Conservation (phyloP, 805 yeast genomes). For the Kluyveromyces starmeri region DNA sequence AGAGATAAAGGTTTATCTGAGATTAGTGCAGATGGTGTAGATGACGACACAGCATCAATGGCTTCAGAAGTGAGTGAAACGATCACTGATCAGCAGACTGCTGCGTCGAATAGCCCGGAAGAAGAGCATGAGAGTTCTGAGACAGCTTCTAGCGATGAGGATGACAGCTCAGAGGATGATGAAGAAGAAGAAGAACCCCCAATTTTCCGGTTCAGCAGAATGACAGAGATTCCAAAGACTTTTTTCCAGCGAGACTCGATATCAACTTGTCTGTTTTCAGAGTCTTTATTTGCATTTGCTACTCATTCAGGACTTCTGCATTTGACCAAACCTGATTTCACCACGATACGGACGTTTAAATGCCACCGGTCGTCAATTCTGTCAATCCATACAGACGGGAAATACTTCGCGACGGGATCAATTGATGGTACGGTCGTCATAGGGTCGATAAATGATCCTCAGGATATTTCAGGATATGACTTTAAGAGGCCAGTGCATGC, state of each 20-base stretch:
- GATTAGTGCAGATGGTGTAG: too few species aligned
- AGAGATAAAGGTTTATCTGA: too few species aligned
- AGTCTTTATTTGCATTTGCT: slow-evolving; percentile 63
- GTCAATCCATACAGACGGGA: slow-evolving; percentile 58
- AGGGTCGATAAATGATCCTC: slow-evolving; percentile 55
- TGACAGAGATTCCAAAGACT: slow-evolving; percentile 56
- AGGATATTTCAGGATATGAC: slow-evolving; percentile 65
- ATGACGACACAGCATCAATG: too few species aligned
- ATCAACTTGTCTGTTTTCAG: slow-evolving; percentile 57
- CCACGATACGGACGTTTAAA: slow-evolving; percentile 59
- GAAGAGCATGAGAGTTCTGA: too few species aligned
- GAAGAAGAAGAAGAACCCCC: slow-evolving; percentile 60
- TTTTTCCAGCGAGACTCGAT: slow-evolving; percentile 72
- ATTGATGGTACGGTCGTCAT: slow-evolving; percentile 90
- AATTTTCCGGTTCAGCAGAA: slow-evolving; percentile 60
- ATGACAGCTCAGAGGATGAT: slow-evolving; percentile 32
- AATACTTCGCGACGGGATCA: slow-evolving; percentile 75
- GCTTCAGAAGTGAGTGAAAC: too few species aligned
- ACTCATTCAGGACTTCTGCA: slow-evolving; percentile 84
- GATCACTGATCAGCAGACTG: too few species aligned
- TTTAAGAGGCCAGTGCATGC: slow-evolving; percentile 84
- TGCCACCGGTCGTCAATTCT: slow-evolving; percentile 83
- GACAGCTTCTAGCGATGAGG: too few species aligned
- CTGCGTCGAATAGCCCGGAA: too few species aligned
- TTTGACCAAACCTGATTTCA: slow-evolving; percentile 50